Evolutionary conservation across 129 eudicot species (phyloP), one percentile per base, ranked within the genome.

Genomic region (Pittosporum tobira): DNA sequence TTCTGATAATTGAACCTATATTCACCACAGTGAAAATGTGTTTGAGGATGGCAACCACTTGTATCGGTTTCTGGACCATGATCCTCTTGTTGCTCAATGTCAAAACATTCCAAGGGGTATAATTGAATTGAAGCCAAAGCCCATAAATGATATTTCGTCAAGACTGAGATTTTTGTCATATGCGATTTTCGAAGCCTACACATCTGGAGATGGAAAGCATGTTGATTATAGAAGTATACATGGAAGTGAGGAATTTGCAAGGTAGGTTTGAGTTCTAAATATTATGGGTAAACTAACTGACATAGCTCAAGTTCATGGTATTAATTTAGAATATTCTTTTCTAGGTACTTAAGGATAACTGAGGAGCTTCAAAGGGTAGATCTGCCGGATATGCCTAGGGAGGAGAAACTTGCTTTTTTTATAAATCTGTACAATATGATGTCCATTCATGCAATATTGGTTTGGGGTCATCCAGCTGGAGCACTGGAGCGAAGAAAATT

Each of bases 311-410:
- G 25, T 37, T 13, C 27, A 52, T 24, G 25, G 10, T 22, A 27
- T 64, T 53, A 37, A 70, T 37, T 45, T 29, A 14, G 56, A 49
- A 44, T 37, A 54, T 58, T 26, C 3, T 48, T 14, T 70, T 61
- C 24, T 54, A 84, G 94, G 85, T 84, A 77, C 71, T 70, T 84
- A 68, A 75, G 94, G 68, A 77, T 73, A 59, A 73, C 52, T 47
- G 88, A 84, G 75, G 94, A 84, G 74, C 94, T 81, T 72, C 94
- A 84, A 64, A 76, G 94, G 66, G 76, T 81, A 26, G 80, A 80
- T 40, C 10, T 81, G 51, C 37, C 63, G 46, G 79, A 64, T 47
- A 77, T 79, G 62, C 29, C 78, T 11, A 74, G 79, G 66, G 88
- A 84, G 81, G 88, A 84, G 65, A 81, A 81, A 58, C 84, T 84